Conservation (phyloP, 2,329 filamentous ascomycete species). For the Monosporascus cannonballus region DNA sequence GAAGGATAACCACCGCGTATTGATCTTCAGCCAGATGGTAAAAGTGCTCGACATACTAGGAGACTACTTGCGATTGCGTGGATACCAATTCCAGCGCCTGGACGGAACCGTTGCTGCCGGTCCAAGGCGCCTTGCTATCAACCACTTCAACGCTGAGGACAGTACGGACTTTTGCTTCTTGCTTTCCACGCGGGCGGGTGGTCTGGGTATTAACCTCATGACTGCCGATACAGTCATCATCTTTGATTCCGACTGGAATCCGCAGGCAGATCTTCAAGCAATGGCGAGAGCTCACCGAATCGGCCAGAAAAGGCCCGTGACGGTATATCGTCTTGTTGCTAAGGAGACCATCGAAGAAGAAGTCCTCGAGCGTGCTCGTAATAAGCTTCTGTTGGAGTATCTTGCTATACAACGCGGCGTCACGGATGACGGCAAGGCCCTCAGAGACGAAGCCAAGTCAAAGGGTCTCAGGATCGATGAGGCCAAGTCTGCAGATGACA, state of each 20-base stretch:
- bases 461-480: slow-evolving; percentile 69
- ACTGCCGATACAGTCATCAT: slow-evolving; percentile 96
- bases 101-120: slow-evolving; percentile 91
- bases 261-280: slow-evolving; percentile 93
- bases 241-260: slow-evolving; percentile 99
- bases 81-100: slow-evolving; percentile 91
- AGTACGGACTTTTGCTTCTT: slow-evolving; percentile 97
- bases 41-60: slow-evolving; percentile 95
- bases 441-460: slow-evolving; percentile 69
- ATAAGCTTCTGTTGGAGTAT: slow-evolving; percentile 96
- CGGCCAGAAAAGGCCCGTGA: slow-evolving; percentile 92
- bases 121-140: slow-evolving; percentile 86
- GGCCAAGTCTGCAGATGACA: slow-evolving; percentile 87
- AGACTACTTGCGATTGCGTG: slow-evolving; percentile 86
- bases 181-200: slow-evolving; percentile 89
- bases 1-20: slow-evolving; percentile 86
- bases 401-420: slow-evolving; percentile 96
- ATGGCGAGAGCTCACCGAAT: slow-evolving; percentile 99
- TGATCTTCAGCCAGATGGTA: slow-evolving; percentile 99
- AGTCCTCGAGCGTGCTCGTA: slow-evolving; percentile 89
- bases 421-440: slow-evolving; percentile 85
- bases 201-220: slow-evolving; percentile 98
- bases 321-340: slow-evolving; percentile 91
- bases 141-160: slow-evolving; percentile 95
- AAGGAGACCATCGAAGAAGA: slow-evolving; percentile 99